Evolutionary conservation across 2,329 filamentous ascomycete genomes (phyloP).

Genomic region (Scortechinia acanthostroma): DNA sequence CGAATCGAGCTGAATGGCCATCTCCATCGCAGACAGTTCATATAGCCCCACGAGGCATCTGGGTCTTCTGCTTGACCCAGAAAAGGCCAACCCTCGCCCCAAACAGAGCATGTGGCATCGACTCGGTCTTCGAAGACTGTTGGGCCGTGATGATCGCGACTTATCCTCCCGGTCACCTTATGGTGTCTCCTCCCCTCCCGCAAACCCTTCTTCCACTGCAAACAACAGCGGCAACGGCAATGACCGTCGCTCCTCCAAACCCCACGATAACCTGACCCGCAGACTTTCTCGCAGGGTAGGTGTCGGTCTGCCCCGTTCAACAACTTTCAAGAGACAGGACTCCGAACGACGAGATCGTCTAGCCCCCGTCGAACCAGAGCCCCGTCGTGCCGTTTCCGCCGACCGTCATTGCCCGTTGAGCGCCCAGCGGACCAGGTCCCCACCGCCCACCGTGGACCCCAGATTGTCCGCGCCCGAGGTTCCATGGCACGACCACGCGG

Average conservation of each 20-base stretch:
- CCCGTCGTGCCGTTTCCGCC: conserved; percentile 64
- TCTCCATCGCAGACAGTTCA: background rate
- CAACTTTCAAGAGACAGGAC: conserved; percentile 76
- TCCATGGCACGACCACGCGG: background rate
- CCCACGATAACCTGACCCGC: conserved; percentile 7
- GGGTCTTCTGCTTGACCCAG: background rate
- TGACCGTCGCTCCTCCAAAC: background rate
- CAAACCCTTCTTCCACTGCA: background rate
- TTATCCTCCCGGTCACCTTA: background rate
- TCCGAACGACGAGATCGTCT: conserved; percentile 74
- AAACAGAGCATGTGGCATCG: conserved; percentile 2
- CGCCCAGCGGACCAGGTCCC: background rate
- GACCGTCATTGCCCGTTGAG: conserved; percentile 48
- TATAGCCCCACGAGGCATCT: background rate
- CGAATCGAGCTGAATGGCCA: background rate
- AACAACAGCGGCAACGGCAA: background rate
- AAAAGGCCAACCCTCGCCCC: background rate
- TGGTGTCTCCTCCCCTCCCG: background rate
- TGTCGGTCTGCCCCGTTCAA: conserved; percentile 67
- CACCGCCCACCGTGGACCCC: background rate
- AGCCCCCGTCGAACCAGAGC: conserved; percentile 52
- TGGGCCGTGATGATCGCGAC: background rate
- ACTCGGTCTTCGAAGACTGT: background rate
- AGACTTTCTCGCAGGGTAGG: conserved; percentile 51
- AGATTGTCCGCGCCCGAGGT: background rate